phyloP scores from a whole-genome alignment of 768 basidiomycete genomes.

The Rhizopogon sp. region DNA sequence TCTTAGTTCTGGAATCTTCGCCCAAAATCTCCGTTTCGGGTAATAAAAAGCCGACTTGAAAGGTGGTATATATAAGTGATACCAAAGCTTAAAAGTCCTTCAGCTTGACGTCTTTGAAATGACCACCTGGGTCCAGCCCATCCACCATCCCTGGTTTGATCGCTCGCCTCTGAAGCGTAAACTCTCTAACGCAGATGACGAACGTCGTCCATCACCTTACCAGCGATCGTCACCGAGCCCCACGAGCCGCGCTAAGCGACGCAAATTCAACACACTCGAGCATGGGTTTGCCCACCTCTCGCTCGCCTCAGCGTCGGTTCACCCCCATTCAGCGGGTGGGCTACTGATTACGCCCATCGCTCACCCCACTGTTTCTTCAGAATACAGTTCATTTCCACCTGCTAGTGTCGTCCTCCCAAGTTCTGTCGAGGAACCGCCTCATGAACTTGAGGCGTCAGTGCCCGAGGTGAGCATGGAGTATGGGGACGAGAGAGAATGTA shows the following conservation, averaged over 20 bases:
- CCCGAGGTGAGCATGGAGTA: constrained; percentile 68
- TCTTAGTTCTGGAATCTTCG: too few species aligned
- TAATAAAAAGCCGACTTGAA: too few species aligned
- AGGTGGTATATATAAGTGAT: too few species aligned
- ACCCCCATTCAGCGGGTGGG: background rate
- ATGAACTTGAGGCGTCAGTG: constrained; percentile 19
- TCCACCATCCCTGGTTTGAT: constrained; percentile 42
- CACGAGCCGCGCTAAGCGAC: constrained; percentile 46
- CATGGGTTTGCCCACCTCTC: constrained; percentile 51
- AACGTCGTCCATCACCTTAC: constrained; percentile 9
- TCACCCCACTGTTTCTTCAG: constrained; percentile 1
- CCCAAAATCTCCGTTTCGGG: too few species aligned
- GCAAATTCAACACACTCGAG: constrained; percentile 46
- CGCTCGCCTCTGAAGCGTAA: constrained; percentile 38
- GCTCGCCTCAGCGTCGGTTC: constrained; percentile 11
- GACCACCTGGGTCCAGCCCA: constrained; percentile 32
- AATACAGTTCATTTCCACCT: constrained; percentile 8
- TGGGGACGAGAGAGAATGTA: constrained; percentile 66
- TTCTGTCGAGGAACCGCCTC: constrained; percentile 37
- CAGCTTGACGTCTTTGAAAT: constrained; percentile 9
- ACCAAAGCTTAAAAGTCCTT: too few species aligned
- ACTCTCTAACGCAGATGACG: constrained; percentile 14
- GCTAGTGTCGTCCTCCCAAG: constrained; percentile 24
- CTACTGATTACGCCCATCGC: background rate
- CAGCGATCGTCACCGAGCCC: constrained; percentile 32